Evolutionary conservation across 805 yeast species (phyloP).

Genomic region (Wickerhamomyces chambardii): DNA sequence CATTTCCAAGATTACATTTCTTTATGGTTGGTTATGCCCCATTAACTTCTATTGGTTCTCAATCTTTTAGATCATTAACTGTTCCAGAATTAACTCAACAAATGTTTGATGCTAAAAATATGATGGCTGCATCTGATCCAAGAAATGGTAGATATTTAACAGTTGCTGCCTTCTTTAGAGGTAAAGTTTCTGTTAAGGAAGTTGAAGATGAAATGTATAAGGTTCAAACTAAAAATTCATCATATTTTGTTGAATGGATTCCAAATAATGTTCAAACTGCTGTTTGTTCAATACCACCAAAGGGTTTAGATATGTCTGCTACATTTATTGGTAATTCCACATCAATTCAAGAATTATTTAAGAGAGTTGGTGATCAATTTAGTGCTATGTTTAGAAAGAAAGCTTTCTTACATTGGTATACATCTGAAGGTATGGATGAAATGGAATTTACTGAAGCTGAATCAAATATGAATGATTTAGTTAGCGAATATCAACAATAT

Average conservation of each 20-base stretch:
- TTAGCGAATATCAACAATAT: slow-evolving; percentile 93
- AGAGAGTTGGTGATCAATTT: slow-evolving; percentile 92
- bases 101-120: slow-evolving; percentile 97
- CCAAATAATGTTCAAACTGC: slow-evolving; percentile 99
- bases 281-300: slow-evolving; percentile 91
- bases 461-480: slow-evolving; percentile 95
- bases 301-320: slow-evolving; percentile 84
- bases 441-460: slow-evolving; percentile 99
- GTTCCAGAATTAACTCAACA: slow-evolving; percentile 95
- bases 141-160: slow-evolving; percentile 98
- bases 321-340: slow-evolving; percentile 97
- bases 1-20: slow-evolving; percentile 99
- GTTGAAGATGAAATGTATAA: slow-evolving; percentile 93
- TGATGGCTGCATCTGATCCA: slow-evolving; percentile 99
- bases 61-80: slow-evolving; percentile 90
- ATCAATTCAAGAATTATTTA: slow-evolving; percentile 98
- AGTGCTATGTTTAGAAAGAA: slow-evolving; percentile 98
- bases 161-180: slow-evolving; percentile 93
- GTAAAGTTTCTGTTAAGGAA: slow-evolving; percentile 97
- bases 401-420: slow-evolving; percentile 99
- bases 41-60: slow-evolving; percentile 82
- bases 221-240: slow-evolving; percentile 89
- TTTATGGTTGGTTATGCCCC: slow-evolving; percentile 98
- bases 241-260: slow-evolving; percentile 98
- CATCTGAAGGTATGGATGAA: slow-evolving; percentile 99